A percentile compares a stretch with the other conserved stretches of the same genome.
These are phyloP conservation scores for Tricholomella constricta DNA, from an alignment of 768 basidiomycete genomes.

Conservation along the genomic window DNA sequence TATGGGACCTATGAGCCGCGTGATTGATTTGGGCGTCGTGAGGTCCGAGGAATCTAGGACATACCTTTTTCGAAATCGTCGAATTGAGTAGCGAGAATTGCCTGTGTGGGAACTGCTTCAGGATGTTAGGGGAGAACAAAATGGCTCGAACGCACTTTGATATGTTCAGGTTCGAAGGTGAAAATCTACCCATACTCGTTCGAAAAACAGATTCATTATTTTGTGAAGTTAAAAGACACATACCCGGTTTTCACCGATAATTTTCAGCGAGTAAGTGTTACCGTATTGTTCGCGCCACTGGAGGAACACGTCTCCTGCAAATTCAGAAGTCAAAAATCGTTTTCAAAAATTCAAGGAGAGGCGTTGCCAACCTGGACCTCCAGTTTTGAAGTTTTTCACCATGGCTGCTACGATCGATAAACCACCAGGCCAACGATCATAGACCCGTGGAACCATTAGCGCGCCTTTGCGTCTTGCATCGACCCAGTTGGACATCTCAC, in stretches of 20 bases:
- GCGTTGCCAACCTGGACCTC: conserved; percentile 32
- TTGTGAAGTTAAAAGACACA: neutral
- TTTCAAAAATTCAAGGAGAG: too few species aligned
- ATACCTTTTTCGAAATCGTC: conserved; percentile 46
- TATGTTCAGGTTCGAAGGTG: conserved; percentile 46
- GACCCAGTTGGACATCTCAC: neutral
- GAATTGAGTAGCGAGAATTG: conserved; percentile 49
- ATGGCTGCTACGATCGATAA: conserved; percentile 31
- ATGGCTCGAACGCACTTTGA: conserved; percentile 34
- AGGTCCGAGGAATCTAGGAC: too few species aligned
- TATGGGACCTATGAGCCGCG: conserved; percentile 29
- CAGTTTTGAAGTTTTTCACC: conserved; percentile 26
- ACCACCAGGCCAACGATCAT: conserved; percentile 37
- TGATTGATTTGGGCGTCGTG: too few species aligned
- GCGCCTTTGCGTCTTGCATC: conserved; percentile 24
- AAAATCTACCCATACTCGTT: conserved; percentile 32
- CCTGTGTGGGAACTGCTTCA: conserved; percentile 19
- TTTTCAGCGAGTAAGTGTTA: conserved; percentile 25
- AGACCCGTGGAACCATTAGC: conserved; percentile 32
- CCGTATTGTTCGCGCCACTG: conserved; percentile 26
- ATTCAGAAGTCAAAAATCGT: neutral
- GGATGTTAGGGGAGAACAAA: neutral
- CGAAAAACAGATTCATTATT: neutral
- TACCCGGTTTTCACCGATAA: conserved; percentile 35
- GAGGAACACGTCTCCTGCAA: conserved; percentile 30